phyloP scores from a whole-genome alignment of 495 filamentous ascomycete genomes.

The Aspergillus bridgeri region DNA sequence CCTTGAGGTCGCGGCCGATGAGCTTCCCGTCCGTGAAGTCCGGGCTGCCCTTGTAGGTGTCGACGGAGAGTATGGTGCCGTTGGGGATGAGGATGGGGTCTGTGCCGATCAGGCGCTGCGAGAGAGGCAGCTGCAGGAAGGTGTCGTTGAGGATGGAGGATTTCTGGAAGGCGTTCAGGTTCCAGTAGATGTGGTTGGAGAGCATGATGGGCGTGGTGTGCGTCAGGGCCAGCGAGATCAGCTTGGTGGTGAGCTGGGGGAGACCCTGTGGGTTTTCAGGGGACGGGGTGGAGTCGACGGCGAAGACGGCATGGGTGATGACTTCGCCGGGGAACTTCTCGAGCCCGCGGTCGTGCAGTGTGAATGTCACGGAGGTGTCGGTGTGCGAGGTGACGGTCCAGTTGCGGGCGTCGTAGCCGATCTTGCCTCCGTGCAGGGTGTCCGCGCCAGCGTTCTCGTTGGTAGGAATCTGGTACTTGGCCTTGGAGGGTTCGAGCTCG shows the following conservation, averaged over 20 bases:
- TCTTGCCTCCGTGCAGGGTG: constrained; percentile 76
- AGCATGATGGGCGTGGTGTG: constrained; percentile 82
- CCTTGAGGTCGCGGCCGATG: constrained; percentile 62
- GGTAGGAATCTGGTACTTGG: constrained; percentile 57
- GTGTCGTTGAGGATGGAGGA: constrained; percentile 67
- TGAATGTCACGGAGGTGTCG: constrained; percentile 71
- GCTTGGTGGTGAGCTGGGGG: constrained; percentile 44
- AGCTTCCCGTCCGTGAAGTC: constrained; percentile 79
- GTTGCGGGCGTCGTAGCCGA: constrained; percentile 80
- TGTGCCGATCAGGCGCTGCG: constrained; percentile 63
- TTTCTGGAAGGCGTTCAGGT: constrained; percentile 76
- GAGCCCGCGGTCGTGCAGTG: constrained; percentile 67
- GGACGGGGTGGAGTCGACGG: constrained; percentile 39
- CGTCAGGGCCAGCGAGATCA: constrained; percentile 67
- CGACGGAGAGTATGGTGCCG: constrained; percentile 63
- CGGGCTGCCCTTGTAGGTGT: constrained; percentile 56
- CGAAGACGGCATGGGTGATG: constrained; percentile 73
- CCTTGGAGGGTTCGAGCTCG: constrained; percentile 62
- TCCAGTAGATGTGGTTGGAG: constrained; percentile 82
- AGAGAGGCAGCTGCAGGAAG: constrained; percentile 67
- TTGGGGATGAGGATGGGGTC: constrained; percentile 78
- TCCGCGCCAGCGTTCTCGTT: constrained; percentile 71
- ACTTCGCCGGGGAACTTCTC: constrained; percentile 81
- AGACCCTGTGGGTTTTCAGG: constrained; percentile 39
- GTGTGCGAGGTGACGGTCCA: constrained; percentile 72